phyloP scores from a whole-genome alignment of 23 red algal genomes.

The Agarophyton chilense region DNA sequence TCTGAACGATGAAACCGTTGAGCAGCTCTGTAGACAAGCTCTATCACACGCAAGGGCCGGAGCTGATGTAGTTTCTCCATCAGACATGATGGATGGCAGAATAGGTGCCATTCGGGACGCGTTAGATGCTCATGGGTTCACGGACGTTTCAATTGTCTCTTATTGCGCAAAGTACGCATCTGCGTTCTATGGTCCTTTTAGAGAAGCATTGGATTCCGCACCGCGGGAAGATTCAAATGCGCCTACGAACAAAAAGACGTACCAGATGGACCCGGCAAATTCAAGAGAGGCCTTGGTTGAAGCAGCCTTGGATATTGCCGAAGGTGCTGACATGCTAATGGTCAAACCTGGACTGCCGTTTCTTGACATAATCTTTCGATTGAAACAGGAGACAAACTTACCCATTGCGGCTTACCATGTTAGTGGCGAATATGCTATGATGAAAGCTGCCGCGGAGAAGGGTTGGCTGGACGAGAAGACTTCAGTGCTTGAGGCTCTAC shows the following conservation, averaged over 20 bases:
- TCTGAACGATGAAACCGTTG: conserved; percentile 95
- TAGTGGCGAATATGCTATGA: conserved; percentile 98
- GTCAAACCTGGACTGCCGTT: conserved; percentile 98
- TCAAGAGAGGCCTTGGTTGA: conserved; percentile 80
- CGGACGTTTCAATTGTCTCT: conserved; percentile 91
- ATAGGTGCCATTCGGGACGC: conserved; percentile 95
- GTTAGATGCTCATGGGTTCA: conserved; percentile 88
- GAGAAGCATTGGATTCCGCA: conserved; percentile 94
- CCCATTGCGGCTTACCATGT: conserved; percentile 98
- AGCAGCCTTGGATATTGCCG: conserved; percentile 81
- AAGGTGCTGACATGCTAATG: conserved; percentile 99
- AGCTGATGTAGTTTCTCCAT: conserved; percentile 95
- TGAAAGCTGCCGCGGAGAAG: conserved; percentile 93
- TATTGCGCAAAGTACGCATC: conserved; percentile 99
- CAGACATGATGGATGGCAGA: conserved; percentile 99
- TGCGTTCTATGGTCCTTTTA: conserved; percentile 96
- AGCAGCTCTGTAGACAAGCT: conserved; percentile 96
- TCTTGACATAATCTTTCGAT: conserved; percentile 88
- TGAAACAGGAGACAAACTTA: conserved; percentile 64
- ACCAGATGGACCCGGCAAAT: conserved; percentile 99
- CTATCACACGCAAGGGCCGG: conserved; percentile 94
- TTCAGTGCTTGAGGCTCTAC: conserved; percentile 84
- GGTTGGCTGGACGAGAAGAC: conserved; percentile 97
- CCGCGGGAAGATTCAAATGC: conserved; percentile 80
- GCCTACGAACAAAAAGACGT: conserved; percentile 95